Percentiles rank a stretch among this genome's conserved stretches.
phyloP scores from a whole-genome alignment of 129 eudicot genomes.

The Centella asiatica region DNA sequence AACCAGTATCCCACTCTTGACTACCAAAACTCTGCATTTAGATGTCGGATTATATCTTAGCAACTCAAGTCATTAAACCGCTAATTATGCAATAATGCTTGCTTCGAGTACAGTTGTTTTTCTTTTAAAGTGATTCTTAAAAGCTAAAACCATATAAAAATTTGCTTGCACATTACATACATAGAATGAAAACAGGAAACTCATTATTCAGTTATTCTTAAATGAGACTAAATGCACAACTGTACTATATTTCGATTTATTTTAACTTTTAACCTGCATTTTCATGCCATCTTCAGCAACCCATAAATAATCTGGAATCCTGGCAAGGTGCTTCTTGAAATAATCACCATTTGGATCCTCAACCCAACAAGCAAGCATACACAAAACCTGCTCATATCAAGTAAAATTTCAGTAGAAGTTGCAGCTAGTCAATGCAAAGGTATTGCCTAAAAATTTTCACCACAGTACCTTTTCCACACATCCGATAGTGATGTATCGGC shows the following conservation, averaged over 20 bases:
- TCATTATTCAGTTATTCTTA: too few species aligned
- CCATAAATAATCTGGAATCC: conserved; percentile 37
- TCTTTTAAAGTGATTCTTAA: neutral
- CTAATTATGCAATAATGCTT: neutral
- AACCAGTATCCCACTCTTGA: conserved; percentile 35
- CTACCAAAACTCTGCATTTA: conserved; percentile 32
- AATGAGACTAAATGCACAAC: too few species aligned
- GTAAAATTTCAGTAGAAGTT: neutral
- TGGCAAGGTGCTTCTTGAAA: conserved; percentile 35
- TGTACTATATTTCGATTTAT: too few species aligned
- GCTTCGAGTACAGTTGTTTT: neutral
- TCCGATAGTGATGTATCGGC: conserved; percentile 38
- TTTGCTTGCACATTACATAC: neutral
- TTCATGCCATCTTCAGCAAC: conserved; percentile 49
- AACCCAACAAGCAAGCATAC: conserved; percentile 47
- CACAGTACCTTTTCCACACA: conserved; percentile 33
- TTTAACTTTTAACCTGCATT: conserved; percentile 14
- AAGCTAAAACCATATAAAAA: neutral
- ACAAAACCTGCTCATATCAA: conserved; percentile 6
- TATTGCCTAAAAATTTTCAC: neutral
- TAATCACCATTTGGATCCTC: conserved; percentile 38
- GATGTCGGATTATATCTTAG: neutral
- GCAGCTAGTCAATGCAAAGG: neutral
- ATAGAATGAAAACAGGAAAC: too few species aligned
- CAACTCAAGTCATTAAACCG: neutral